These are phyloP conservation scores for Phaeodactylum tricornutum DNA, from an alignment of 108 stramenopile genomes.

Conservation along the genomic window DNA sequence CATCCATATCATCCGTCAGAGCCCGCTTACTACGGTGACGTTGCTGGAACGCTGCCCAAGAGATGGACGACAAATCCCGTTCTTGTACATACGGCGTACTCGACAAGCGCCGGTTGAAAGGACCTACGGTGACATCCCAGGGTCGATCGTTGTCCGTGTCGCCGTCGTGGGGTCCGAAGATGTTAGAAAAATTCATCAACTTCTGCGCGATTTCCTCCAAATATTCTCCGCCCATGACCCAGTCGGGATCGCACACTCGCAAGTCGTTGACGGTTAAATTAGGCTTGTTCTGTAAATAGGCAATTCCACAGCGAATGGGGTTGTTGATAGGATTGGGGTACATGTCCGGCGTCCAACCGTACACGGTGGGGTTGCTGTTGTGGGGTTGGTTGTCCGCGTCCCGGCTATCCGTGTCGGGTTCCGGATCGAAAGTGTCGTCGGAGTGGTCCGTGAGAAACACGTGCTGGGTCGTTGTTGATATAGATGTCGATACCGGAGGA, in stretches of 20 bases:
- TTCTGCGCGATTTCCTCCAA: conserved; percentile 29
- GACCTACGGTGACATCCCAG: neutral
- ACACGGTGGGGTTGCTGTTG: conserved; percentile 14
- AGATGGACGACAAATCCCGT: neutral
- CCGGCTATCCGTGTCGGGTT: too few relatives aligned
- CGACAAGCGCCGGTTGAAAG: too few relatives aligned
- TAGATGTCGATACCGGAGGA: too few relatives aligned
- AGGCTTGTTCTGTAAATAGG: conserved; percentile 12
- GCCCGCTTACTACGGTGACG: too few relatives aligned
- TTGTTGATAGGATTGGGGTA: conserved; percentile 37
- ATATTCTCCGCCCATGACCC: conserved; percentile 39
- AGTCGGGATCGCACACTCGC: conserved; percentile 48
- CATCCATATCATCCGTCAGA: neutral
- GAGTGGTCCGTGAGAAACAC: too few relatives aligned
- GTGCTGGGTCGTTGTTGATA: too few relatives aligned
- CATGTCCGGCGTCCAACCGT: conserved; percentile 36
- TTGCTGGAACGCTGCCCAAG: too few relatives aligned
- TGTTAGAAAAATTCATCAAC: conserved; percentile 25
- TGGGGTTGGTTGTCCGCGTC: neutral
- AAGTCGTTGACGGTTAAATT: neutral
- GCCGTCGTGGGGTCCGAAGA: conserved; percentile 1
- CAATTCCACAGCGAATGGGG: conserved; percentile 34
- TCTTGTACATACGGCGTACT: neutral
- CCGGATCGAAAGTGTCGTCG: too few relatives aligned
- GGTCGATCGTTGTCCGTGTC: neutral